Conservation (phyloP, 208 protist species). For the Acanthamoeba royreba region DNA sequence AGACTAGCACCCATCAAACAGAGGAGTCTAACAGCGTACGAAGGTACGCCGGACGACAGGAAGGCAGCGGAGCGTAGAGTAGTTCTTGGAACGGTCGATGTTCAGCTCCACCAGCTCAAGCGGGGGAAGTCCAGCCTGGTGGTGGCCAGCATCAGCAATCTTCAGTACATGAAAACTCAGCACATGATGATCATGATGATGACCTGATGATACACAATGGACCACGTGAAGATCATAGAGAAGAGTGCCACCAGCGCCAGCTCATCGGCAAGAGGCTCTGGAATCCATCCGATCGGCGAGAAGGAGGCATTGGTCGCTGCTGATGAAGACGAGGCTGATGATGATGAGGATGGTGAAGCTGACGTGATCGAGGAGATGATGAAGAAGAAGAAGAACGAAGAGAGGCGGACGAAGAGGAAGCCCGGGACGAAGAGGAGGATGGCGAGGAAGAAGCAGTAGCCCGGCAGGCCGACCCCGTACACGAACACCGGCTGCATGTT, state of each 20-base stretch:
- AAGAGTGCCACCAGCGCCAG: not conserved
- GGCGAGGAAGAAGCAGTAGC: constrained; percentile 31
- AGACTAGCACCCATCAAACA: no score
- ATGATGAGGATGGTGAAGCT: not conserved
- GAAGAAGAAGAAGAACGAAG: not conserved
- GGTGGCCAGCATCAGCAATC: not conserved
- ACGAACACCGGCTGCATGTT: not conserved
- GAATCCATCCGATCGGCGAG: no score
- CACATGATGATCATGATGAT: not conserved
- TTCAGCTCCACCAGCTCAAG: not conserved
- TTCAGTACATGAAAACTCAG: not conserved
- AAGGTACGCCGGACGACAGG: not conserved
- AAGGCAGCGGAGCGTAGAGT: not conserved
- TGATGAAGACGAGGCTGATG: no score
- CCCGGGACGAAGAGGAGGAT: not conserved
- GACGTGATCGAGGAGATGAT: not conserved
- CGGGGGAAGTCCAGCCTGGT: not conserved
- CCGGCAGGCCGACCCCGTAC: not conserved
- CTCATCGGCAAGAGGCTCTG: not conserved
- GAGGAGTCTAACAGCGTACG: no score
- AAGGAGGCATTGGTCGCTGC: no score
- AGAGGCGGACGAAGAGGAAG: not conserved
- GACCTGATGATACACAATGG: not conserved
- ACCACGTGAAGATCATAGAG: not conserved
- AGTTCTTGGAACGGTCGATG: not conserved